Conservation (phyloP, 257 asterid genomes). For the Dorcoceras hygrometricum region DNA sequence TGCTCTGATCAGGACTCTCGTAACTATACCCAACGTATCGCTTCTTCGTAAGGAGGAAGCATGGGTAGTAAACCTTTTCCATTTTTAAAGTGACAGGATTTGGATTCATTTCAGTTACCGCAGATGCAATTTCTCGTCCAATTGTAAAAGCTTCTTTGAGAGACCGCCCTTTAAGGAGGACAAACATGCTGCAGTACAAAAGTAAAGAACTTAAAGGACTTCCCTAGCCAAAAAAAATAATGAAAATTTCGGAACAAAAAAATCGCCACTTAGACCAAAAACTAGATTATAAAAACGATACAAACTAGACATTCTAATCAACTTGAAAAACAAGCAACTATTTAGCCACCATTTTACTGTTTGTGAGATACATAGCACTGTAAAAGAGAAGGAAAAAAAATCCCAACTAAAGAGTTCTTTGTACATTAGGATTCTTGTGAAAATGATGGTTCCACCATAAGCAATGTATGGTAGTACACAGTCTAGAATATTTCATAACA, state of each 20-base stretch:
- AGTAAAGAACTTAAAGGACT: conserved; percentile 9
- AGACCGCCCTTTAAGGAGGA: conserved; percentile 88
- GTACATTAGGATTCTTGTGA: background rate
- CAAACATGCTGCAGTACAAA: conserved; percentile 78
- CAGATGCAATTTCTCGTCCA: conserved; percentile 88
- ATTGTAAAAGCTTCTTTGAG: conserved; percentile 66
- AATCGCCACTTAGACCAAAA: background rate
- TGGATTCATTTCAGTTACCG: conserved; percentile 80
- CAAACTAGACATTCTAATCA: conserved; percentile 11
- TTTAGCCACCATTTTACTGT: background rate
- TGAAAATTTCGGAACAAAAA: background rate
- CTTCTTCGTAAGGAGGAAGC: conserved; percentile 95
- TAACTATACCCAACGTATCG: conserved; percentile 95
- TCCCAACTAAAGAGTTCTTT: background rate
- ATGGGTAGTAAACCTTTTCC: conserved; percentile 92
- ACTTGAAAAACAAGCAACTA: background rate
- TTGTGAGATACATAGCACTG: background rate
- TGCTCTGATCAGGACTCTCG: conserved; percentile 73
- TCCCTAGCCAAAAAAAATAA: conserved; percentile 18
- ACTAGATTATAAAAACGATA: conserved; percentile 1
- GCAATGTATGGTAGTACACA: background rate
- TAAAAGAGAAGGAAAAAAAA: background rate
- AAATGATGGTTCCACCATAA: background rate
- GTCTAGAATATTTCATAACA: background rate
- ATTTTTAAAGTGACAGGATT: conserved; percentile 76